A percentile compares a stretch with the other conserved stretches of the same genome.
Conservation (phyloP, 805 yeast species). For the Wickerhamiella vanderwaltii region DNA sequence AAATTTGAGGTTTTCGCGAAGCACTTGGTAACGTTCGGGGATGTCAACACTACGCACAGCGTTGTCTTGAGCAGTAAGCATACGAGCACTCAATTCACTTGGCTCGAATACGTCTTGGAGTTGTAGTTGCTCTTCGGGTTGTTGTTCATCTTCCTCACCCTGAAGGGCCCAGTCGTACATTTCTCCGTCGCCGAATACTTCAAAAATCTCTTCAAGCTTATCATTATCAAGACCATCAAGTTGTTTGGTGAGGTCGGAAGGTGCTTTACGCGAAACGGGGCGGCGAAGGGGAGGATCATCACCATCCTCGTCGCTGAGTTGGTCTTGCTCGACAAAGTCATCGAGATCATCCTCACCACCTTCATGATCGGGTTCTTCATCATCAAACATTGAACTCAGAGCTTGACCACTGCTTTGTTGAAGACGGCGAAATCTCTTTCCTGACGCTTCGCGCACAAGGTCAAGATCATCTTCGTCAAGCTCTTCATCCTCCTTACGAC, state of each 20-base stretch:
- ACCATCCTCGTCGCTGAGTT: conserved; percentile 75
- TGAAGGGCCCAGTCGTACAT: conserved; percentile 98
- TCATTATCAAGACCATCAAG: conserved; percentile 63
- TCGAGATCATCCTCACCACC: conserved; percentile 29
- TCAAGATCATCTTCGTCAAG: conserved; percentile 94
- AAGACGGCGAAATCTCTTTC: conserved; percentile 67
- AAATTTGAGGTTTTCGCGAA: conserved; percentile 53
- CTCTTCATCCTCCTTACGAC: conserved; percentile 27
- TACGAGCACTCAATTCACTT: conserved; percentile 76
- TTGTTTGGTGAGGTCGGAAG: conserved; percentile 19
- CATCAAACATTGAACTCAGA: conserved; percentile 63
- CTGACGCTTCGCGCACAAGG: conserved; percentile 78
- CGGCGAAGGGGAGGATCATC: conserved; percentile 20
- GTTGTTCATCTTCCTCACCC: conserved; percentile 52
- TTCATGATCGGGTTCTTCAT: conserved; percentile 34
- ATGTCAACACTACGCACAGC: conserved; percentile 71
- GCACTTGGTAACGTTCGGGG: conserved; percentile 83
- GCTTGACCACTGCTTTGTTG: conserved; percentile 36
- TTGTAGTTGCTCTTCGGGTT: conserved; percentile 36
- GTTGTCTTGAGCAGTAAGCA: conserved; percentile 89
- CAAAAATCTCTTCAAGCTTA: conserved; percentile 82
- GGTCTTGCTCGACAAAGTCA: conserved; percentile 88
- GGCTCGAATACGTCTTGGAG: conserved; percentile 89
- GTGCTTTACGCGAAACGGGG: conserved; percentile 11
- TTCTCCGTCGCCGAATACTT: conserved; percentile 92